These are phyloP conservation scores for Eucalyptus sp. DNA, from an alignment of 345 rosid species.

Conservation along the genomic window DNA sequence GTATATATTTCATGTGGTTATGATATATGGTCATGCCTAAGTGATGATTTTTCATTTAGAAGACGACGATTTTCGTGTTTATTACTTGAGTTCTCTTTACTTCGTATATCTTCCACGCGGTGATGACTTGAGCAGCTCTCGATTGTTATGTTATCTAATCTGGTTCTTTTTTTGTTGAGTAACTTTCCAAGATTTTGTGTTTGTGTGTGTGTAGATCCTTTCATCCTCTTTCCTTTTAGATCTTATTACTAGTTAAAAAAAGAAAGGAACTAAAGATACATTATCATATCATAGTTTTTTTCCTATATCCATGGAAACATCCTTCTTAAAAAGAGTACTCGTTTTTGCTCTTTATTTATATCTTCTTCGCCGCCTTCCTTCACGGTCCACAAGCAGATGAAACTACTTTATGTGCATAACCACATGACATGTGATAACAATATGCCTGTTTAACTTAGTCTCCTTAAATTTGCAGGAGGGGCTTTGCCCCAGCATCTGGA, in stretches of 20 bases:
- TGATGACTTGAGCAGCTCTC: neutral
- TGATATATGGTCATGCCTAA: neutral
- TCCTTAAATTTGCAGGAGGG: neutral
- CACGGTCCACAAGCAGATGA: neutral
- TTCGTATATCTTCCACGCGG: neutral
- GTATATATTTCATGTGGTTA: neutral
- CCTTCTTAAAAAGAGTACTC: neutral
- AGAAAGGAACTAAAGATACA: neutral
- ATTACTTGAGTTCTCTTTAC: neutral
- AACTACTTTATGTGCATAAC: no score
- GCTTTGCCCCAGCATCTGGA: neutral
- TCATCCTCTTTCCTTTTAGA: neutral
- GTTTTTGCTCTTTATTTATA: neutral
- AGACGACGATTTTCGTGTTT: neutral
- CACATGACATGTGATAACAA: neutral
- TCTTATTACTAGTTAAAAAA: neutral
- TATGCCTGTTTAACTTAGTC: neutral
- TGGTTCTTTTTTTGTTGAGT: neutral
- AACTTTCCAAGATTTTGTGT: neutral
- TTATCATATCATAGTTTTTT: neutral
- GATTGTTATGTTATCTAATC: neutral
- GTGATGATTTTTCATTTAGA: neutral
- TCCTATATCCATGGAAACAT: neutral
- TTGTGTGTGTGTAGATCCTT: neutral
- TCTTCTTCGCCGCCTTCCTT: neutral